Percentiles rank a stretch among this genome's conserved stretches.
Evolutionary conservation across 176 grass and related monocot genomes (phyloP).

Genomic region (Aegilops bicornis): DNA sequence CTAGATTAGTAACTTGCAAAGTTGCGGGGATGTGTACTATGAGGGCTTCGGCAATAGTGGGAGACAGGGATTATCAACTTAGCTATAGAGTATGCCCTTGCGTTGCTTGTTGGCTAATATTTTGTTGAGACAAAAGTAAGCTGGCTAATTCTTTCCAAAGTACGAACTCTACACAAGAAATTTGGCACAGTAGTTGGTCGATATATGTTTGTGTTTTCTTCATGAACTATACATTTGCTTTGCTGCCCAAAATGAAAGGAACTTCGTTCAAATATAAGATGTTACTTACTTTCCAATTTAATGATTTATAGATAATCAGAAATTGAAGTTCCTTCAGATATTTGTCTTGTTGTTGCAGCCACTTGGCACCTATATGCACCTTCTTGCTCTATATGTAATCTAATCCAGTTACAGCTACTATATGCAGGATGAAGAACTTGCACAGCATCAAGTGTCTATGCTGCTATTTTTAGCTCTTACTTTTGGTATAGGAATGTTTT

Average conservation of each 20-base stretch:
- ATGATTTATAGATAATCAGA: background rate
- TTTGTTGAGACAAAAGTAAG: background rate
- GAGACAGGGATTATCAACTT: background rate
- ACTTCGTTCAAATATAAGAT: background rate
- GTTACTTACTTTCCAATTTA: background rate
- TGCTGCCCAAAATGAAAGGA: background rate
- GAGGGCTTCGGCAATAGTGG: background rate
- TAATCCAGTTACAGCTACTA: conserved; percentile 24
- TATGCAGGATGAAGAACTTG: conserved; percentile 73
- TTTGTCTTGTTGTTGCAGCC: background rate
- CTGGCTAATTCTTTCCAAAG: background rate
- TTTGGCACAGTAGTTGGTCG: background rate
- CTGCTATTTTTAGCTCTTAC: conserved; percentile 78
- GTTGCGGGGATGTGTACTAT: background rate
- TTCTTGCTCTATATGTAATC: background rate
- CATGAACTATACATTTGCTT: background rate
- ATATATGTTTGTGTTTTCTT: background rate
- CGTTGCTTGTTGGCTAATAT: background rate
- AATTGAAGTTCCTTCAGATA: background rate
- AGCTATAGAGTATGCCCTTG: background rate
- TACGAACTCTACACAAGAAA: background rate
- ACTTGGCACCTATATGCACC: background rate
- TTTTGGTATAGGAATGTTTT: conserved; percentile 81
- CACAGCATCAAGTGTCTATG: conserved; percentile 91
- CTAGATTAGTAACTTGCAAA: background rate